A percentile compares a stretch with the other conserved stretches of the same genome.
Conservation (phyloP, 78 protist species). For the Planoprotostelium fungivorum region DNA sequence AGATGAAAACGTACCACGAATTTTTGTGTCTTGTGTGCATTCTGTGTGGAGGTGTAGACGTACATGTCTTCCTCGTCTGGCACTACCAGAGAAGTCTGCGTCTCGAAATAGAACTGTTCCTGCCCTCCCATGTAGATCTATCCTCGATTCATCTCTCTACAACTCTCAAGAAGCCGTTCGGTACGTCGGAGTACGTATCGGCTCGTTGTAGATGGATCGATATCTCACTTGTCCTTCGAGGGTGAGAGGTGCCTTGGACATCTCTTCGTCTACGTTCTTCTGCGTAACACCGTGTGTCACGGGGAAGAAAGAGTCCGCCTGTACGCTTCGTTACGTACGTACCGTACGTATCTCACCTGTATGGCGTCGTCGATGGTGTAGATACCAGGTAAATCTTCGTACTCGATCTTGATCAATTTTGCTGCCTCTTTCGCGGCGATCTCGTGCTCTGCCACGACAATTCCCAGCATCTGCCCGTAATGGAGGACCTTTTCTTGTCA, state of each 20-base stretch:
- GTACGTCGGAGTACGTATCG: background rate
- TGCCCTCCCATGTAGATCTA: slow-evolving; percentile 78
- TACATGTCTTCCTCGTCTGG: slow-evolving; percentile 82
- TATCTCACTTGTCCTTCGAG: slow-evolving; percentile 48
- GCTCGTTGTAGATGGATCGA: too few relatives aligned
- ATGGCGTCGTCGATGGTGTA: slow-evolving; percentile 83
- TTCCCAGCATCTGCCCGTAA: slow-evolving; percentile 73
- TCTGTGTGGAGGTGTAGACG: slow-evolving; percentile 75
- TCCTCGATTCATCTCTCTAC: background rate
- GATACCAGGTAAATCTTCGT: slow-evolving; percentile 66
- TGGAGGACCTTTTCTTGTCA: background rate
- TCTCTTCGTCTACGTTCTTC: slow-evolving; percentile 63
- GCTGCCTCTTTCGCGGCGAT: slow-evolving; percentile 68
- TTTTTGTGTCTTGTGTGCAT: slow-evolving; percentile 71
- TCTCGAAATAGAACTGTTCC: slow-evolving; percentile 95
- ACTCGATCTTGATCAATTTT: slow-evolving; percentile 61
- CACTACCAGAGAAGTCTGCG: slow-evolving; percentile 65
- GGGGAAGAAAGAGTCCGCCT: slow-evolving; percentile 14
- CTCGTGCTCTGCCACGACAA: slow-evolving; percentile 75
- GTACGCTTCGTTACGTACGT: background rate
- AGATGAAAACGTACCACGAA: slow-evolving; percentile 19
- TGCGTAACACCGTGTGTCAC: slow-evolving; percentile 12
- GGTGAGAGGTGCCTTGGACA: slow-evolving; percentile 20
- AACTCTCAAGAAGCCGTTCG: background rate
- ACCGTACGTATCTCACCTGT: background rate